A percentile compares a stretch with the other conserved stretches of the same genome.
phyloP scores from a whole-genome alignment of 371 early-diverging fungal genomes.

The Phascolomyces articulosus region DNA sequence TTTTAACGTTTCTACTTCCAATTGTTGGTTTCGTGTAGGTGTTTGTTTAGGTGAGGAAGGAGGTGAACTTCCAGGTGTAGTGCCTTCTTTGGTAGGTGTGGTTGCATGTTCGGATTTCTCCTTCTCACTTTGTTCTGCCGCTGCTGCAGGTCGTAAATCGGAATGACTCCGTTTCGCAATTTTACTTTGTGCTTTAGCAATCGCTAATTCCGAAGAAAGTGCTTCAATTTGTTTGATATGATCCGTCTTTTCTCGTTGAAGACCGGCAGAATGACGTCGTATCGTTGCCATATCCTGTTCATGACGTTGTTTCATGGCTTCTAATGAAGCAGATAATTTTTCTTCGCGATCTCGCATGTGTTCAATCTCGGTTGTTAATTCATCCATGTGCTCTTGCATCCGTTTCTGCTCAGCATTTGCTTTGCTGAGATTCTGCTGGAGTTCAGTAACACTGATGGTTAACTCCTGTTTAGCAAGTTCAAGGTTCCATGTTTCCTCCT shows the following conservation, averaged over 20 bases:
- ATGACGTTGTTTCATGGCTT: conserved; percentile 58
- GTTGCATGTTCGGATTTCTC: conserved; percentile 21
- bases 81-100: conserved; percentile 12
- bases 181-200: conserved; percentile 47
- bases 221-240: conserved; percentile 62
- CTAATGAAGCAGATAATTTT: conserved; percentile 56
- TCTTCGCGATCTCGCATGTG: conserved; percentile 69
- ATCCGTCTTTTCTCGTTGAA: conserved; percentile 72
- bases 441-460: conserved; percentile 53
- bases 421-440: conserved; percentile 59
- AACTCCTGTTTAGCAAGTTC: conserved; percentile 64
- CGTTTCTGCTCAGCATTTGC: conserved; percentile 60
- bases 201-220: conserved; percentile 59
- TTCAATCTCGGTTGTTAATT: conserved; percentile 62
- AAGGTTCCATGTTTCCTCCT: conserved; percentile 67
- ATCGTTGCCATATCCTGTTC: conserved; percentile 69
- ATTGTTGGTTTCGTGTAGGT: conserved; percentile 32
- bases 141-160: conserved; percentile 36
- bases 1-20: conserved; percentile 51
- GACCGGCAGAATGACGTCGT: conserved; percentile 59
- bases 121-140: conserved; percentile 26
- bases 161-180: conserved; percentile 38
- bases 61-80: conserved; percentile 18
- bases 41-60: conserved; percentile 32
- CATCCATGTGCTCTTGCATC: conserved; percentile 54